phyloP scores from a whole-genome alignment of 2,329 filamentous ascomycete genomes.

The Penicillium janthinellum region DNA sequence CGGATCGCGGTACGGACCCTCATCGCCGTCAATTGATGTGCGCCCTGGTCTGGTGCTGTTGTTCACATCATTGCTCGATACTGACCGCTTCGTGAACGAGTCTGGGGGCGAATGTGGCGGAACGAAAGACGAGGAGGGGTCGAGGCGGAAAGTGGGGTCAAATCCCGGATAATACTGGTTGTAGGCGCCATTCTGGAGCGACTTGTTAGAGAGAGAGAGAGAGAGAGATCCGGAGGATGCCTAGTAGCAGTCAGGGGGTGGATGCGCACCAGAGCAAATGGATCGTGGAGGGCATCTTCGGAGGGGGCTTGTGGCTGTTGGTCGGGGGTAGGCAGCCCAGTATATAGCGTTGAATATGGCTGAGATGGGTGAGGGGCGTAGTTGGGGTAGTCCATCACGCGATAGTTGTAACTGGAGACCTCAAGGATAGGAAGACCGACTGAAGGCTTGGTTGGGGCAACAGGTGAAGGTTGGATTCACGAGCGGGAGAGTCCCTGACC shows the following conservation, averaged over 20 bases:
- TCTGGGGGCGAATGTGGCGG: conserved; percentile 40
- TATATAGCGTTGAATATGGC: conserved; percentile 50
- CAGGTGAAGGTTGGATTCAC: background rate
- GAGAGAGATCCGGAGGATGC: background rate
- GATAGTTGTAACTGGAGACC: background rate
- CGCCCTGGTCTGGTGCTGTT: conserved; percentile 26
- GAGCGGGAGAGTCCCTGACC: background rate
- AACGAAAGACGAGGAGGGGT: conserved; percentile 34
- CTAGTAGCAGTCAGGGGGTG: background rate
- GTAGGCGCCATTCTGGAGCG: conserved; percentile 34
- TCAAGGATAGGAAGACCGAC: background rate
- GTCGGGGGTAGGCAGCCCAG: conserved; percentile 46
- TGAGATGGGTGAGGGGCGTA: conserved; percentile 48
- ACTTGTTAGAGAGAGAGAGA: conserved; percentile 19
- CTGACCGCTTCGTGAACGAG: conserved; percentile 38
- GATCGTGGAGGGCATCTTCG: conserved; percentile 51
- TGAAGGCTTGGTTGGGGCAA: background rate
- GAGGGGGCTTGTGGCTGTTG: conserved; percentile 41
- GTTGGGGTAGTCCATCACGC: conserved; percentile 60
- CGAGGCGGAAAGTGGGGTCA: conserved; percentile 43
- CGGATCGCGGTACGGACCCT: conserved; percentile 29
- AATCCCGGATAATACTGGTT: conserved; percentile 41
- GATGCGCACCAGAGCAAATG: conserved; percentile 34
- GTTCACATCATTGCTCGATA: conserved; percentile 32
- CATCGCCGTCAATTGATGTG: conserved; percentile 34